These are phyloP conservation scores for Amesomyces nigricolor DNA, from an alignment of 2,329 filamentous ascomycete genomes.

Conservation along the genomic window DNA sequence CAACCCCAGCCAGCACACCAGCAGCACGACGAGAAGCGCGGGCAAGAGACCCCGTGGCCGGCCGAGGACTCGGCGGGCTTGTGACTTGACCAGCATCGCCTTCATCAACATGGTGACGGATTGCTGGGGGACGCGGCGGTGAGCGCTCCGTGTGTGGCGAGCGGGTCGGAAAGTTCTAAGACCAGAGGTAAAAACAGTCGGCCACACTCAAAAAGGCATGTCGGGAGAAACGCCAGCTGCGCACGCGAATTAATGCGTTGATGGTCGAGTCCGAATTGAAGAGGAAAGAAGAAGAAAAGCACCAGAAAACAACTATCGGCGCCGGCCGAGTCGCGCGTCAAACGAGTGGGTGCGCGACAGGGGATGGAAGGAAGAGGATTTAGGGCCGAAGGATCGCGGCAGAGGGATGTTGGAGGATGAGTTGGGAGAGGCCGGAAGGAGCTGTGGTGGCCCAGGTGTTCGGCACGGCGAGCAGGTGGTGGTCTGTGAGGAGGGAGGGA, in stretches of 20 bases:
- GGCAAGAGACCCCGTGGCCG: constrained; percentile 17
- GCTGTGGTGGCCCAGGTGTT: background rate
- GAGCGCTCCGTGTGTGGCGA: background rate
- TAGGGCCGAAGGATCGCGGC: background rate
- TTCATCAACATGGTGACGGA: constrained; percentile 17
- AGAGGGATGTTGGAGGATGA: background rate
- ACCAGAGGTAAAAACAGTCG: background rate
- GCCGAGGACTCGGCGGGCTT: constrained; percentile 20
- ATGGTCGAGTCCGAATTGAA: background rate
- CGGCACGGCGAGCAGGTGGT: background rate
- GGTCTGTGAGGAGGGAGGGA: background rate
- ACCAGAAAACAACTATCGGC: background rate
- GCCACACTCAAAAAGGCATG: constrained; percentile 1
- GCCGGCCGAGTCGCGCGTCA: constrained; percentile 3
- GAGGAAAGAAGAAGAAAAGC: background rate
- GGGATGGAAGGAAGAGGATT: background rate
- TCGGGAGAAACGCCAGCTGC: background rate
- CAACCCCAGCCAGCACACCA: constrained; percentile 14
- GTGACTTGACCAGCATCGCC: constrained; percentile 12
- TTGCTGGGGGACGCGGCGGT: background rate
- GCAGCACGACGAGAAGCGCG: constrained; percentile 7
- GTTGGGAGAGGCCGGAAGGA: background rate
- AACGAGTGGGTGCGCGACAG: constrained; percentile 12
- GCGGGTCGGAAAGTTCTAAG: background rate
- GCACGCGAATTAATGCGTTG: background rate